Evolutionary conservation across 2,329 filamentous ascomycete genomes (phyloP).

Genomic region (Lasiodiplodia theobromae): DNA sequence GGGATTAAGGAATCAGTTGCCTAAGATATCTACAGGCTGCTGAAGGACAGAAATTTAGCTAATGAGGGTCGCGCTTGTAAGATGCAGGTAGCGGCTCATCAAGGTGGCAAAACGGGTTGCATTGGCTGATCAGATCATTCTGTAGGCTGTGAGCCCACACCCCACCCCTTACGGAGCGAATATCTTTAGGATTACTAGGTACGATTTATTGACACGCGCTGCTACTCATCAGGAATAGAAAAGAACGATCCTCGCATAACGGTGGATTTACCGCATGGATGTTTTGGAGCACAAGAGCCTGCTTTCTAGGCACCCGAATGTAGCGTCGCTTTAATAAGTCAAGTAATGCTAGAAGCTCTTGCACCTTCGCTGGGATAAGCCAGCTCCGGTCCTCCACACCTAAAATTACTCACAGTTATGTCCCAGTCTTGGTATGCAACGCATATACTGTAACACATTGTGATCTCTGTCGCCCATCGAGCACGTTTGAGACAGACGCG

Average conservation of each 20-base stretch:
- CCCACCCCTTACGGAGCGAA: background rate
- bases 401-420: background rate
- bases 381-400: background rate
- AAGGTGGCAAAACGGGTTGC: background rate
- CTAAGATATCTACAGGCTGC: background rate
- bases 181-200: background rate
- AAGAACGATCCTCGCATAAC: background rate
- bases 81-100: background rate
- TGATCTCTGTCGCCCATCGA: conserved; percentile 2
- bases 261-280: background rate
- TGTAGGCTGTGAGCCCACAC: background rate
- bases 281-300: background rate
- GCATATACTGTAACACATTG: background rate
- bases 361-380: background rate
- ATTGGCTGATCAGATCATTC: background rate
- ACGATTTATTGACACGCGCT: background rate
- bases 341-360: background rate
- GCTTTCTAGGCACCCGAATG: background rate
- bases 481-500: background rate
- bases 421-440: background rate
- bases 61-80: background rate
- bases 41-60: background rate
- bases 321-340: background rate
- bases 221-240: background rate
- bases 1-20: background rate